phyloP scores from a whole-genome alignment of 768 basidiomycete genomes.

The Crassisporium funariophilum region DNA sequence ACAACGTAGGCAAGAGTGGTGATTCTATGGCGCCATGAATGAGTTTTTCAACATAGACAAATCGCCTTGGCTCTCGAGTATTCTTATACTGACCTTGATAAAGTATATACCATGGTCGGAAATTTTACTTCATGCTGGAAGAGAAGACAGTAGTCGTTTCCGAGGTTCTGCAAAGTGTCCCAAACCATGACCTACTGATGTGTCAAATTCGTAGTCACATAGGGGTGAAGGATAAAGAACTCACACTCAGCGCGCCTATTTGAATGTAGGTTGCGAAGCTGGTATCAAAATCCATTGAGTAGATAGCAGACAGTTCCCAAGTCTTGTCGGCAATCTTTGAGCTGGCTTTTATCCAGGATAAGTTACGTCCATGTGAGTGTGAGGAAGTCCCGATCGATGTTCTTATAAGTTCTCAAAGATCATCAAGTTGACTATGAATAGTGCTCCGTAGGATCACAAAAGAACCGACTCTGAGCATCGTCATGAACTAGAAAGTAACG shows the following conservation, averaged over 20 bases:
- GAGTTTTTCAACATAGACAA: too few species aligned
- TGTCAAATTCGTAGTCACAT: not conserved
- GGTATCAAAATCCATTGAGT: conserved; percentile 1
- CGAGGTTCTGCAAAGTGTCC: conserved; percentile 13
- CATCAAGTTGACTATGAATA: too few species aligned
- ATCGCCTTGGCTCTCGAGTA: not conserved
- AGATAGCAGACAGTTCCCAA: too few species aligned
- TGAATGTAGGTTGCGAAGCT: conserved; percentile 9
- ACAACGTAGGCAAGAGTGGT: conserved; percentile 10
- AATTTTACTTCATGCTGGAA: not conserved
- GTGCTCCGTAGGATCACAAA: too few species aligned
- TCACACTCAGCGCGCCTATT: conserved; percentile 8
- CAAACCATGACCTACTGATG: conserved; percentile 10
- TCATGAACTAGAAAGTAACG: too few species aligned
- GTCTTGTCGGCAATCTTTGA: too few species aligned
- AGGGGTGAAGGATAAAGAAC: not conserved
- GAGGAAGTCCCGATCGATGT: too few species aligned
- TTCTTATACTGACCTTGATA: conserved; percentile 4
- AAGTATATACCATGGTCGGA: conserved; percentile 8
- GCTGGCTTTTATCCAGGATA: too few species aligned
- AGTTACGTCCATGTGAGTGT: too few species aligned
- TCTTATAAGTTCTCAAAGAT: too few species aligned
- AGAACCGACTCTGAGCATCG: too few species aligned
- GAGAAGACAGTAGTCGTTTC: conserved; percentile 5
- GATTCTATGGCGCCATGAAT: too few species aligned